Conservation (phyloP, 2,329 filamentous ascomycete genomes). For the Fusarium compactum region DNA sequence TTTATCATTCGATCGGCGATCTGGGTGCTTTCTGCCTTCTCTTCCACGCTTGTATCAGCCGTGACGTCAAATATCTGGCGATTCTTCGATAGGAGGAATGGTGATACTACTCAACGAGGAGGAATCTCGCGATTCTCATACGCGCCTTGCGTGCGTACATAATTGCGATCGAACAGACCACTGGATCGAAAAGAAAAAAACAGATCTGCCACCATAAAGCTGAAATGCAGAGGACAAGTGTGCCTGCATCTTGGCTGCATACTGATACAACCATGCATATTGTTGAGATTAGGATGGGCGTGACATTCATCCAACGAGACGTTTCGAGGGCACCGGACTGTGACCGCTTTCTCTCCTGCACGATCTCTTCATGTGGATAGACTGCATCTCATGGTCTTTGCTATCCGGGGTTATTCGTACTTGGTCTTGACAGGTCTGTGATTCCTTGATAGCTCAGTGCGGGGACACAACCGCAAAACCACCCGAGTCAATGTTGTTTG, state of each 20-base stretch:
- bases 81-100: conserved; percentile 30
- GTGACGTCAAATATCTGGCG: conserved; percentile 25
- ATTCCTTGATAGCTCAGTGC: neutral
- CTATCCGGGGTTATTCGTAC: neutral
- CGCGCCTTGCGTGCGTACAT: conserved; percentile 18
- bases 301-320: neutral
- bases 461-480: neutral
- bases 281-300: conserved; percentile 2
- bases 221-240: conserved; percentile 11
- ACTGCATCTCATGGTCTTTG: neutral
- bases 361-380: neutral
- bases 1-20: conserved; percentile 24
- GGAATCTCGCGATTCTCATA: conserved; percentile 8
- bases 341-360: neutral
- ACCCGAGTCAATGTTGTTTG: neutral
- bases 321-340: neutral
- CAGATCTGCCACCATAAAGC: neutral
- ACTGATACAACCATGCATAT: conserved; percentile 1
- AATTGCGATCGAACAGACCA: conserved; percentile 11
- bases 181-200: neutral
- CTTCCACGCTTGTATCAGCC: neutral
- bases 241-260: conserved; percentile 23
- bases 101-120: conserved; percentile 10
- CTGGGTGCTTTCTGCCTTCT: conserved; percentile 5
- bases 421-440: neutral